Evolutionary conservation across 2,329 filamentous ascomycete genomes (phyloP).

Genomic region (Pseudopyrenochaeta lycopersici): DNA sequence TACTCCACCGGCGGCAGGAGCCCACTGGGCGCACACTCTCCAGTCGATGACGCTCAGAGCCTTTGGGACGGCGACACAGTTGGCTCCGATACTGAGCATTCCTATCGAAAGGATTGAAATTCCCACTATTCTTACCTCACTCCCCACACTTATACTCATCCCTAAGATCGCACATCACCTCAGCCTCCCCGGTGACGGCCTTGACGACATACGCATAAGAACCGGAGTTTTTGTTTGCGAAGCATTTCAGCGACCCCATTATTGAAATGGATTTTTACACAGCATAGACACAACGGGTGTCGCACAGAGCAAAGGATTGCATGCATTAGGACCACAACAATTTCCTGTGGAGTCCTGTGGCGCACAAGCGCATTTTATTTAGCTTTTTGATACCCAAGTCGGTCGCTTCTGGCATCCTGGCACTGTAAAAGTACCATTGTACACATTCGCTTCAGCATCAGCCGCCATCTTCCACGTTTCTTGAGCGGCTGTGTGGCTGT

Average conservation of each 20-base stretch:
- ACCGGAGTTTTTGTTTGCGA: slow-evolving; percentile 45
- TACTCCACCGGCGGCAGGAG: slow-evolving; percentile 72
- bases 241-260: slow-evolving; percentile 47
- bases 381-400: slow-evolving; percentile 46
- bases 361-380: slow-evolving; percentile 28
- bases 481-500: slow-evolving; percentile 29
- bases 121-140: slow-evolving; percentile 11
- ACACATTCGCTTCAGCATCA: slow-evolving; percentile 42
- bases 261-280: slow-evolving; percentile 20
- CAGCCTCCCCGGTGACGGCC: slow-evolving; percentile 33
- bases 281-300: slow-evolving; percentile 36
- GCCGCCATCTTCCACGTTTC: slow-evolving; percentile 26
- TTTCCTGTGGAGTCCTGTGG: slow-evolving; percentile 21
- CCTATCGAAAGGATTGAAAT: slow-evolving; percentile 31
- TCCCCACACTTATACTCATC: slow-evolving; percentile 26
- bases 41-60: slow-evolving; percentile 65
- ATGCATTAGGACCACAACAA: slow-evolving; percentile 18
- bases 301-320: slow-evolving; percentile 21
- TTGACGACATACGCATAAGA: slow-evolving; percentile 49
- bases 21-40: slow-evolving; percentile 56
- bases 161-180: slow-evolving; percentile 34
- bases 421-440: slow-evolving; percentile 24
- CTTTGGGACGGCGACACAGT: slow-evolving; percentile 67
- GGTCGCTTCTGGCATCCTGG: slow-evolving; percentile 37
- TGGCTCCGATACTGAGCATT: slow-evolving; percentile 54